These are phyloP conservation scores for Geotrichum candidum DNA, from an alignment of 1,139 yeast genomes.

Conservation along the genomic window DNA sequence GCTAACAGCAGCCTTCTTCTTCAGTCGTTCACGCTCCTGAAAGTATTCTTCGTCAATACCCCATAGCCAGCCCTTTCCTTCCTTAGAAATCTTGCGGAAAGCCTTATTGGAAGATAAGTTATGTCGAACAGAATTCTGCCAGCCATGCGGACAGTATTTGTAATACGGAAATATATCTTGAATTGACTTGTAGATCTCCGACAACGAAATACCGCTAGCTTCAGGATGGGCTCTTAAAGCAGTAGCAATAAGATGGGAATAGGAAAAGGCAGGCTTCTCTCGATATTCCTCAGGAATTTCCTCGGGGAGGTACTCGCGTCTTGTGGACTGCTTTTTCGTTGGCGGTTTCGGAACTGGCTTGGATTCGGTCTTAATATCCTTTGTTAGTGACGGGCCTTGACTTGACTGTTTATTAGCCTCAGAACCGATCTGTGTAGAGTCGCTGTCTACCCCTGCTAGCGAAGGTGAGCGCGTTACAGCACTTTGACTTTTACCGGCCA, in stretches of 20 bases:
- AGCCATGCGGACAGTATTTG: slow-evolving; percentile 90
- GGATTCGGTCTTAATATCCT: neutral
- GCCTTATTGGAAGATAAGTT: slow-evolving; percentile 80
- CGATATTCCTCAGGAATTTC: slow-evolving; percentile 86
- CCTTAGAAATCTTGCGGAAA: slow-evolving; percentile 68
- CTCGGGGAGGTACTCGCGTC: slow-evolving; percentile 35
- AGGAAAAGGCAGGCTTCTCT: slow-evolving; percentile 73
- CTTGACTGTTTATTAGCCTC: neutral
- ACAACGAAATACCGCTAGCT: slow-evolving; percentile 69
- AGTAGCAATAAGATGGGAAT: slow-evolving; percentile 71
- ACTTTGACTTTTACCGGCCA: neutral
- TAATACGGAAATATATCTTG: slow-evolving; percentile 86
- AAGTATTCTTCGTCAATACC: slow-evolving; percentile 80
- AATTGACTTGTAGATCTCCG: slow-evolving; percentile 81
- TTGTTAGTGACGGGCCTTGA: neutral
- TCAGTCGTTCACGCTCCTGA: slow-evolving; percentile 70
- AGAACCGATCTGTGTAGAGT: neutral
- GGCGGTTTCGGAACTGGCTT: slow-evolving; percentile 10
- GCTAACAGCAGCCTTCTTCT: slow-evolving; percentile 44
- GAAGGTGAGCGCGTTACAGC: slow-evolving; percentile 6
- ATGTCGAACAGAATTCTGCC: slow-evolving; percentile 94
- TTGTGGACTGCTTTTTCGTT: slow-evolving; percentile 10
- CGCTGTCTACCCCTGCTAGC: slow-evolving; percentile 1
- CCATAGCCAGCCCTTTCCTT: slow-evolving; percentile 91
- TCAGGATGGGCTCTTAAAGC: slow-evolving; percentile 64